Evolutionary conservation across 177 flowering plant genomes (phyloP), one percentile per base, ranked within the genome.

Genomic region (Vitis hybrid): DNA sequence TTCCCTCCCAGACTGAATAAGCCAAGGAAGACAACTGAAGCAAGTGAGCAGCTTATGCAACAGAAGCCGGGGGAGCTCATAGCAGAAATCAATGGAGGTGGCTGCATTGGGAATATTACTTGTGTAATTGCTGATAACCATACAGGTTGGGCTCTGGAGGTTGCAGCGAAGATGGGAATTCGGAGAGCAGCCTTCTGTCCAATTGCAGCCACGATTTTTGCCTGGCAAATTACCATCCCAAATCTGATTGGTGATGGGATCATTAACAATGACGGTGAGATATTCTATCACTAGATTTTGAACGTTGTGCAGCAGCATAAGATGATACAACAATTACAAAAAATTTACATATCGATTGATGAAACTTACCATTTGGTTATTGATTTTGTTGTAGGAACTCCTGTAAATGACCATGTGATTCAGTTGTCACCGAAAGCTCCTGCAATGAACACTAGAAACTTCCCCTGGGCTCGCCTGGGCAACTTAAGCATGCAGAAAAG

Each of bases 101-200:
- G 69, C 2, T 62, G 18, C 6, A 35, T 5, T 35, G 67, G 66
- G 30, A 52, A 69, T 64, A 68, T 78, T 46, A 56, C 70, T 4
- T 77, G 73, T 62, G 56, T 75, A 7, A 27, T 84, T 15, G 79
- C 81, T 19, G 81, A 84, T 72, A 35, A 11, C 13, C 8, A 9
- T 55, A 51, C 68, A 63, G 75, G 72, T 24, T 78, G 80, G 79
- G 80, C 72, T 0, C 16, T 81, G 3, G 60, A 58, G 30, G 79
- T 81, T 54, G 86, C 81, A 0, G 52, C 67, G 51, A 79, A 69
- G 72, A 64, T 79, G 74, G 71, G 72, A 15, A 77, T 84, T 51
- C 50, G 6, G 32, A 6, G 57, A 46, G 81, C 69, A 4, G 74
- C 56, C 5, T 70, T 81, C 46, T 79, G 76, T 60, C 6, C 46